Conservation (phyloP, 2,329 filamentous ascomycete species). For the Tricladium varicosporioides region DNA sequence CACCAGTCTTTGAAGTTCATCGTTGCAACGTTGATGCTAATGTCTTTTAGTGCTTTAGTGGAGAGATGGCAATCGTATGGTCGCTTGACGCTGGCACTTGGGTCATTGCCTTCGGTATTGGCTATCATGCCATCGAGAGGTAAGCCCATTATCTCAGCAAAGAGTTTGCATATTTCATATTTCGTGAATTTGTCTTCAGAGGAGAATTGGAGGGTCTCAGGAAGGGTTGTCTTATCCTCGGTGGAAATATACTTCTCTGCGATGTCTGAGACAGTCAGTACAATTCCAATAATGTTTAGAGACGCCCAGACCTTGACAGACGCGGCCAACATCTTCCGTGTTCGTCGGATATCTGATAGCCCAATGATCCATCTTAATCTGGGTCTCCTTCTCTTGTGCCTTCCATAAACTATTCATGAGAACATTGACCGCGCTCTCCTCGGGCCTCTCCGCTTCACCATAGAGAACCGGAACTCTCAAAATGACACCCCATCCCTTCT, state of each 20-base stretch:
- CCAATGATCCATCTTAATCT: slow-evolving; percentile 83
- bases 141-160: slow-evolving; percentile 78
- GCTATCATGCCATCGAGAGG: slow-evolving; percentile 65
- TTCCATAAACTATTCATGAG: slow-evolving; percentile 77
- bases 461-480: slow-evolving; percentile 84
- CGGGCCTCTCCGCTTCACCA: slow-evolving; percentile 65
- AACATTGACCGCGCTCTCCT: slow-evolving; percentile 80
- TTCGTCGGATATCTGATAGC: slow-evolving; percentile 83
- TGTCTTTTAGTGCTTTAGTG: slow-evolving; percentile 66
- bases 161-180: slow-evolving; percentile 78
- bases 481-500: slow-evolving; percentile 60
- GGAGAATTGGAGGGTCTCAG: slow-evolving; percentile 76
- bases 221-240: slow-evolving; percentile 52
- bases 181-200: slow-evolving; percentile 86
- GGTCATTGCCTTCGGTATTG: slow-evolving; percentile 70
- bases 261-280: slow-evolving; percentile 51
- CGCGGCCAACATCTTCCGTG: slow-evolving; percentile 79
- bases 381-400: slow-evolving; percentile 60
- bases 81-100: slow-evolving; percentile 68
- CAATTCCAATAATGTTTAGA: background rate
- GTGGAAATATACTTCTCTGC: slow-evolving; percentile 63
- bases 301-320: slow-evolving; percentile 58
- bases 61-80: slow-evolving; percentile 89
- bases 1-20: slow-evolving; percentile 81
- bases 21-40: slow-evolving; percentile 73